These are phyloP conservation scores for Kazachstania viticola DNA, from an alignment of 805 yeast genomes.

Conservation along the genomic window DNA sequence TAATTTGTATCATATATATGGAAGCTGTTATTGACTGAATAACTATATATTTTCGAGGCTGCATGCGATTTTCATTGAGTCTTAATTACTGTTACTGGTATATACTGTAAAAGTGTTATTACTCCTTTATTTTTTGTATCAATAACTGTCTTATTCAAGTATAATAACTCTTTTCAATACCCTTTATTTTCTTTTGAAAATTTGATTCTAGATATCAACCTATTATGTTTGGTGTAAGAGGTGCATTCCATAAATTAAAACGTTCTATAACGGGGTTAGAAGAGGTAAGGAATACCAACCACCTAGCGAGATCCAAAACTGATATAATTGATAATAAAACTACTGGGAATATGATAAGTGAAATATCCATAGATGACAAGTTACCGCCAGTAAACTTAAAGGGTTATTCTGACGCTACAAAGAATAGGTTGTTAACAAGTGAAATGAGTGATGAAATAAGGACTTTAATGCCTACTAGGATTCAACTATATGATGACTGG, in stretches of 20 bases:
- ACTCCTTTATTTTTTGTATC: too few species aligned
- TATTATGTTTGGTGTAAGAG: conserved; percentile 11
- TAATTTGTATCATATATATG: too few species aligned
- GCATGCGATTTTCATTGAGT: too few species aligned
- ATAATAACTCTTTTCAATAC: too few species aligned
- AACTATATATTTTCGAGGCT: too few species aligned
- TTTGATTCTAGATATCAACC: not conserved
- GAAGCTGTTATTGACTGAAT: too few species aligned
- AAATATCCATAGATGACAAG: conserved; percentile 32
- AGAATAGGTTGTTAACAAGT: conserved; percentile 41
- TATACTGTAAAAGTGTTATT: too few species aligned
- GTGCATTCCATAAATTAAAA: conserved; percentile 9
- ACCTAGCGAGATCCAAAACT: conserved; percentile 1
- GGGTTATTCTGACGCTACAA: conserved; percentile 54
- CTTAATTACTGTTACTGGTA: too few species aligned
- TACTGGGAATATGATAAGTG: too few species aligned
- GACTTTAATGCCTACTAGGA: conserved; percentile 59
- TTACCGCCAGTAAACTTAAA: conserved; percentile 42
- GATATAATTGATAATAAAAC: not conserved
- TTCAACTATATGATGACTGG: conserved; percentile 75
- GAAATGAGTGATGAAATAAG: conserved; percentile 70
- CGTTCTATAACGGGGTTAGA: conserved; percentile 7
- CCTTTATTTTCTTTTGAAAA: not conserved
- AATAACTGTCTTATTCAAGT: too few species aligned
- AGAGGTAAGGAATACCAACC: conserved; percentile 1